Conservation (phyloP, 208 protist genomes). For the Novymonas esmeraldas region DNA sequence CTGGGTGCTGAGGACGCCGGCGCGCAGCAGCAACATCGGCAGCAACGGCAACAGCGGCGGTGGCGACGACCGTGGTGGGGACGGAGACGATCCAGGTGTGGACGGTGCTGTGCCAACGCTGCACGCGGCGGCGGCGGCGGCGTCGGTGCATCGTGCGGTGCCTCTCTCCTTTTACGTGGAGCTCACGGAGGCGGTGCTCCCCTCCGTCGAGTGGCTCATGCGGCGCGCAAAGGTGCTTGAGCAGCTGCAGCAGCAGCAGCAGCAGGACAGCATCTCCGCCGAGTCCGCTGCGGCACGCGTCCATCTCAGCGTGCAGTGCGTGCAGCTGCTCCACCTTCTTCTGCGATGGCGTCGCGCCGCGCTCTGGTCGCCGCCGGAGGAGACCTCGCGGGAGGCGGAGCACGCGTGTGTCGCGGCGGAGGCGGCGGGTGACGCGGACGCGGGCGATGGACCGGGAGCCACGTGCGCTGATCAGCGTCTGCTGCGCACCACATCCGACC, state of each 20-base stretch:
- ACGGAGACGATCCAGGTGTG: no score
- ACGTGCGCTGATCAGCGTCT: conserved; percentile 33
- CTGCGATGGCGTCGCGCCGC: conserved; percentile 51
- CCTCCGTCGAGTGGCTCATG: conserved; percentile 14
- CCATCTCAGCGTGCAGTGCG: conserved; percentile 42
- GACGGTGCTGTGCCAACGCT: not conserved
- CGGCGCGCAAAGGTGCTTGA: conserved; percentile 15
- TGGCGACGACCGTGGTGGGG: not conserved
- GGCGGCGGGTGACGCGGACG: not conserved
- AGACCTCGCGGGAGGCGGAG: not conserved
- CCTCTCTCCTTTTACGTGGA: conserved; percentile 9
- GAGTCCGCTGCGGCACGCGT: no score
- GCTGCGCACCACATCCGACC: conserved; percentile 26
- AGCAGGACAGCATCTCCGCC: not conserved
- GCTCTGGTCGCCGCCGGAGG: conserved; percentile 58
- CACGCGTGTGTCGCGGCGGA: not conserved
- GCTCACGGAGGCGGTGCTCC: conserved; percentile 3
- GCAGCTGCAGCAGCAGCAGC: not conserved
- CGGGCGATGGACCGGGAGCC: conserved; percentile 1
- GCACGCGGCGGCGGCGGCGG: not conserved
- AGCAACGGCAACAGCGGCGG: not conserved
- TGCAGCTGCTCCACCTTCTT: conserved; percentile 68
- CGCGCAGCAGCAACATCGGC: not conserved
- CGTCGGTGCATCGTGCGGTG: not conserved
- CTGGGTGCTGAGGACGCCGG: conserved; percentile 51